Conservation (phyloP, 2,329 filamentous ascomycete species). For the Pseudogymnoascus sp. region DNA sequence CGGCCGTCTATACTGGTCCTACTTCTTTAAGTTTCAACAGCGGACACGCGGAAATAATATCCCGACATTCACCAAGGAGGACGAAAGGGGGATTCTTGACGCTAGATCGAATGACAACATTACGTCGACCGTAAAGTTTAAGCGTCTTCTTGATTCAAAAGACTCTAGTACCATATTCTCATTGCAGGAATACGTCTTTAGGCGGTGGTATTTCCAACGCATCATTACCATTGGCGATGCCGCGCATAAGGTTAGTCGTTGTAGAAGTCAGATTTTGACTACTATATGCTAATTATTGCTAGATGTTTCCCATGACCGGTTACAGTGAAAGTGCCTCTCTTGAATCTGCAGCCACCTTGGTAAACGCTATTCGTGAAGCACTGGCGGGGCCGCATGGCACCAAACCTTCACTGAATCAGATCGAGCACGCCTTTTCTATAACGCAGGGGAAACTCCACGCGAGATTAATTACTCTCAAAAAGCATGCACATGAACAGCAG, state of each 20-base stretch:
- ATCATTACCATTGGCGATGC: constrained; percentile 36
- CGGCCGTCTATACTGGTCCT: constrained; percentile 19
- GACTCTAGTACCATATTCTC: constrained; percentile 22
- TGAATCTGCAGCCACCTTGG: neutral
- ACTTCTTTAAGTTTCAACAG: constrained; percentile 21
- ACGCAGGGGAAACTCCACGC: neutral
- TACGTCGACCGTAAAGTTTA: constrained; percentile 23
- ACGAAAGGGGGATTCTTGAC: constrained; percentile 21
- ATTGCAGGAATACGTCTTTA: constrained; percentile 34
- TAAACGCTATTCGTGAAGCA: neutral
- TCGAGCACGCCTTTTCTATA: neutral
- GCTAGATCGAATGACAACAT: constrained; percentile 20
- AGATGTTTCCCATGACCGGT: neutral
- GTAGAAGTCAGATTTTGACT: neutral
- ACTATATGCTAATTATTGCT: neutral
- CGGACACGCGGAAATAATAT: constrained; percentile 19
- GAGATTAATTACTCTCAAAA: neutral
- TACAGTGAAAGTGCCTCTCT: neutral
- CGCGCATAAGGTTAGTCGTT: constrained; percentile 33
- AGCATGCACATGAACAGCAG: constrained; percentile 5
- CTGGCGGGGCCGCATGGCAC: neutral
- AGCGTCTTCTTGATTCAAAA: constrained; percentile 23
- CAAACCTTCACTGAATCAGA: neutral
- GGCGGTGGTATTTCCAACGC: constrained; percentile 34
- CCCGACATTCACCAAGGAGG: constrained; percentile 26